phyloP scores from a whole-genome alignment of 2,329 filamentous ascomycete species.

The Colletotrichum tanaceti region DNA sequence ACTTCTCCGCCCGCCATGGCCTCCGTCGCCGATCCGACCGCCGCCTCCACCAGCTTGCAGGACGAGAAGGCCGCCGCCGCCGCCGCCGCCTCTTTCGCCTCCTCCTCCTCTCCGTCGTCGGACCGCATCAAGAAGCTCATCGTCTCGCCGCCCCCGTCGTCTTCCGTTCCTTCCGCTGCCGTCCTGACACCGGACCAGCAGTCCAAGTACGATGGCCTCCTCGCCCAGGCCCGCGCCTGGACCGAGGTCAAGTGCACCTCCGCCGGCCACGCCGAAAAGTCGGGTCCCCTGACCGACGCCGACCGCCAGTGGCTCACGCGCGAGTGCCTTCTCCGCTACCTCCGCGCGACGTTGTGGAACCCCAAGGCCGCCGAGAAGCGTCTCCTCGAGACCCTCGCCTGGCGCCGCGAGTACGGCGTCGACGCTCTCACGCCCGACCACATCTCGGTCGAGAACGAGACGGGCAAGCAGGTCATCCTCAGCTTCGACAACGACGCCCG shows the following conservation, averaged over 20 bases:
- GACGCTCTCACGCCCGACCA: constrained; percentile 84
- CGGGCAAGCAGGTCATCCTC: constrained; percentile 90
- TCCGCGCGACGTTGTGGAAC: constrained; percentile 93
- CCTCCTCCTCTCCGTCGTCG: not conserved
- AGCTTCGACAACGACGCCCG: constrained; percentile 87
- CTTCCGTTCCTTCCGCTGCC: constrained; percentile 66
- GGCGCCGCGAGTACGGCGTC: constrained; percentile 91
- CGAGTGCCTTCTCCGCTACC: constrained; percentile 92
- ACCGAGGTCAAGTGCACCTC: constrained; percentile 67
- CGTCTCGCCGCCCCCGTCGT: constrained; percentile 64
- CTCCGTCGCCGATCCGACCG: constrained; percentile 35
- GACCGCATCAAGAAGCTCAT: constrained; percentile 65
- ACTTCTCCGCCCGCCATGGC: constrained; percentile 20
- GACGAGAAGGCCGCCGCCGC: constrained; percentile 20
- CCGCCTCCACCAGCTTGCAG: constrained; percentile 18
- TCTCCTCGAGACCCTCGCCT: constrained; percentile 82
- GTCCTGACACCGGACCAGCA: constrained; percentile 81
- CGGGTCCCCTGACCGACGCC: constrained; percentile 75
- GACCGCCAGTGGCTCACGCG: constrained; percentile 92
- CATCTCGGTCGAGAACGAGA: constrained; percentile 94
- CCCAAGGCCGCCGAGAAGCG: constrained; percentile 80
- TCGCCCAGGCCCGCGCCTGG: constrained; percentile 78
- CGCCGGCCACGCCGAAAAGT: constrained; percentile 68
- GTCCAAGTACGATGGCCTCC: constrained; percentile 82
- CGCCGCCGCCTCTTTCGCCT: not conserved